Evolutionary conservation across 306 rosid species (phyloP).

Genomic region (Fragaria iinumae): DNA sequence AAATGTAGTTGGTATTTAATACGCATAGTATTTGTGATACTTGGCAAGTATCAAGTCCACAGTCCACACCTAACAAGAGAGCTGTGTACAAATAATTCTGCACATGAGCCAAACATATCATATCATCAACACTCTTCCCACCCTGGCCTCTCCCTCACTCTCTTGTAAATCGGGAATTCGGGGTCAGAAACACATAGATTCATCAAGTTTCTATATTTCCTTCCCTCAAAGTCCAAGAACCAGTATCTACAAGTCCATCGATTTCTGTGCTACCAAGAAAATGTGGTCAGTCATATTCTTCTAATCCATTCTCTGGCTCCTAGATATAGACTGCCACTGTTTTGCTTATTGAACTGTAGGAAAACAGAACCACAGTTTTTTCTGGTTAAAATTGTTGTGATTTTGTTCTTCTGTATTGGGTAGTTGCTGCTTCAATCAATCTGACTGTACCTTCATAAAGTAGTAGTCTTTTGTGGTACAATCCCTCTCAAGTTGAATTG

Average conservation of each 20-base stretch:
- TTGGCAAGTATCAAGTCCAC: not conserved
- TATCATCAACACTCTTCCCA: not conserved
- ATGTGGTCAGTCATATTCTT: constrained; percentile 12
- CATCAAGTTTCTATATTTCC: not conserved
- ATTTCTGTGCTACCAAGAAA: not conserved
- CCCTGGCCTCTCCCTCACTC: not conserved
- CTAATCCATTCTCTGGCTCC: not conserved
- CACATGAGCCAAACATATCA: not conserved
- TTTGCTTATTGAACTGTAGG: not conserved
- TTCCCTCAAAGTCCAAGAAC: not conserved
- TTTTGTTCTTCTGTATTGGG: not conserved
- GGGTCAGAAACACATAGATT: constrained; percentile 7
- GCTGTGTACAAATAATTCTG: not conserved
- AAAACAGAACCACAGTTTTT: not conserved
- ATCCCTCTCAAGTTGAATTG: not conserved
- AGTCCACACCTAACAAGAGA: not conserved
- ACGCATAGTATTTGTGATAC: no score
- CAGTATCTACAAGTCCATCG: not conserved
- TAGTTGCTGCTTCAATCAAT: not conserved
- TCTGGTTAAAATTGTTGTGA: not conserved
- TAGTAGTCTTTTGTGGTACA: not conserved
- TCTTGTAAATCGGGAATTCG: not conserved
- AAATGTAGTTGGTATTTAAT: no score
- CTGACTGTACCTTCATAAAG: not conserved
- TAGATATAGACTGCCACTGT: not conserved